These are phyloP conservation scores for Ganoderma multipileum DNA, from an alignment of 1,284 basidiomycete species.

Conservation along the genomic window DNA sequence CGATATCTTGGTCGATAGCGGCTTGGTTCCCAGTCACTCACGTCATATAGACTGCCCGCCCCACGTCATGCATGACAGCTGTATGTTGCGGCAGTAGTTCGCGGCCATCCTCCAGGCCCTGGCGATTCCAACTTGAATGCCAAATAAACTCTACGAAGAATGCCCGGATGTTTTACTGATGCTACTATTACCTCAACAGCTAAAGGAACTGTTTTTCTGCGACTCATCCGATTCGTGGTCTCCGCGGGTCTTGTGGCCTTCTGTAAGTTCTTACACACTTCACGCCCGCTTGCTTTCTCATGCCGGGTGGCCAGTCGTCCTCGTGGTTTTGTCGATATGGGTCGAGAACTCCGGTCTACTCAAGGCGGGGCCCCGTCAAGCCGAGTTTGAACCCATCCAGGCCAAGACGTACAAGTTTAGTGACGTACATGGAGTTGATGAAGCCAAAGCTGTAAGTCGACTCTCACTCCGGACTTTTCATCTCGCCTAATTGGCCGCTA, in stretches of 20 bases:
- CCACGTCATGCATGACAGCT: neutral
- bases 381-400: slow-evolving; percentile 79
- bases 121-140: neutral
- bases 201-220: slow-evolving; percentile 69
- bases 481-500: neutral
- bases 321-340: slow-evolving; percentile 87
- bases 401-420: slow-evolving; percentile 88
- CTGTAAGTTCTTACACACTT: slow-evolving; percentile 31
- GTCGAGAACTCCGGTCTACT: slow-evolving; percentile 92
- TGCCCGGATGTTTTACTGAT: slow-evolving; percentile 8
- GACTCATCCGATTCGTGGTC: slow-evolving; percentile 67
- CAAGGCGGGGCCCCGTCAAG: slow-evolving; percentile 81
- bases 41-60: neutral
- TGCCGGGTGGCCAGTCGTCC: slow-evolving; percentile 61
- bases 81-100: slow-evolving; percentile 1
- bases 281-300: slow-evolving; percentile 49
- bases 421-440: slow-evolving; percentile 95
- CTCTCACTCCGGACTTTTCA: slow-evolving; percentile 6
- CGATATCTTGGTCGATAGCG: neutral
- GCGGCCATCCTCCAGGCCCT: neutral
- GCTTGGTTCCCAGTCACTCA: neutral
- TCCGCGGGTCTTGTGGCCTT: slow-evolving; percentile 37
- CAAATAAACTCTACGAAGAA: neutral
- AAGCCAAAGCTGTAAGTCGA: slow-evolving; percentile 81
- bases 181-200: slow-evolving; percentile 46